Evolutionary conservation across 352 stramenopile genomes (phyloP).

Genomic region (Phytophthora capsici): DNA sequence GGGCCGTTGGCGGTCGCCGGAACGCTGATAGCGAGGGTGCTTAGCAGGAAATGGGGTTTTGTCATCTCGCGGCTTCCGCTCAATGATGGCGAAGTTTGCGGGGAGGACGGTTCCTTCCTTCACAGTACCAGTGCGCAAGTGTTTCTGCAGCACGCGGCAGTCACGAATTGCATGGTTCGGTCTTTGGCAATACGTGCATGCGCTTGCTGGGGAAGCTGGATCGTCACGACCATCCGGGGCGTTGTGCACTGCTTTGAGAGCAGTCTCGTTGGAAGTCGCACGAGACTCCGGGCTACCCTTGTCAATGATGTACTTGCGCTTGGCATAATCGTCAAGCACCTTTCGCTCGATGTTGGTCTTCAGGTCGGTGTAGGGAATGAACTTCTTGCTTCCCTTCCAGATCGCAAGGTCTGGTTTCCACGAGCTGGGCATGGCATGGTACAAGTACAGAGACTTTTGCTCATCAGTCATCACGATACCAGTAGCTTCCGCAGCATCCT

Average conservation of each 20-base stretch:
- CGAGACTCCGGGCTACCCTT: conserved; percentile 11
- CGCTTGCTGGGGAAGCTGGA: too few species aligned
- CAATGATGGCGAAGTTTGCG: conserved; percentile 16
- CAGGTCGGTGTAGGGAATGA: conserved; percentile 16
- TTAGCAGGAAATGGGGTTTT: background rate
- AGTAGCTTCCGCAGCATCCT: conserved; percentile 6
- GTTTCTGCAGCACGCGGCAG: conserved; percentile 18
- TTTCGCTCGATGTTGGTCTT: conserved; percentile 26
- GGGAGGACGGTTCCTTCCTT: conserved; percentile 22
- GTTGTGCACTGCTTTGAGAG: background rate
- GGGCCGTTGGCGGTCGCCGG: background rate
- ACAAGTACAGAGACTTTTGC: conserved; percentile 19
- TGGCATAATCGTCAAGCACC: too few species aligned
- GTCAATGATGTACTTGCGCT: background rate
- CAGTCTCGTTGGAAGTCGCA: background rate
- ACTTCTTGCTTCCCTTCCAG: conserved; percentile 18
- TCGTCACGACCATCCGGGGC: background rate
- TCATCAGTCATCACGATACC: background rate
- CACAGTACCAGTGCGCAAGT: conserved; percentile 6
- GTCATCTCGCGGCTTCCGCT: background rate
- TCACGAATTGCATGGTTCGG: conserved; percentile 18
- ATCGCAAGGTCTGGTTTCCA: conserved; percentile 14
- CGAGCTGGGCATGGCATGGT: conserved; percentile 14
- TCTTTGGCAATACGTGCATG: background rate
- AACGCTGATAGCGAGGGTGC: background rate